phyloP scores from a whole-genome alignment of 1,284 basidiomycete species.

The Moesziomyces antarcticus region DNA sequence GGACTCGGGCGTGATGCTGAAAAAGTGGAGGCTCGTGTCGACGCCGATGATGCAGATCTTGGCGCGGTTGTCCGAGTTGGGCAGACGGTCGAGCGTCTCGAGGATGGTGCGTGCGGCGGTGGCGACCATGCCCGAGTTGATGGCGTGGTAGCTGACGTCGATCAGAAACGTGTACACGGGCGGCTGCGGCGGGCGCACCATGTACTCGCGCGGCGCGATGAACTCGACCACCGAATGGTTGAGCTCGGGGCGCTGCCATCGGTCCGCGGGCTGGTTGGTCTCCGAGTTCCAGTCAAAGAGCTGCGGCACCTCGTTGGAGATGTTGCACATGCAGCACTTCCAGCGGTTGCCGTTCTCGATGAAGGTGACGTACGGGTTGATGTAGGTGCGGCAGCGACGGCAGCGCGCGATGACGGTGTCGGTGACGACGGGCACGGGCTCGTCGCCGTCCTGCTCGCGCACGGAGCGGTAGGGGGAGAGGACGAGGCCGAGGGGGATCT shows the following conservation, averaged over 20 bases:
- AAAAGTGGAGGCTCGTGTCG: slow-evolving; percentile 94
- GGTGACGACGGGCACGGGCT: slow-evolving; percentile 84
- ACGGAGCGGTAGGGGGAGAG: slow-evolving; percentile 91
- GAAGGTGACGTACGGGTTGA: slow-evolving; percentile 98
- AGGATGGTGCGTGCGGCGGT: slow-evolving; percentile 95
- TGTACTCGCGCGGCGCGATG: slow-evolving; percentile 98
- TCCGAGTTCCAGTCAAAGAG: slow-evolving; percentile 98
- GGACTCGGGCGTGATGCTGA: slow-evolving; percentile 83
- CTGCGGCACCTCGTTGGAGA: slow-evolving; percentile 98
- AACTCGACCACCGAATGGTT: slow-evolving; percentile 95
- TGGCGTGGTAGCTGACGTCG: slow-evolving; percentile 91
- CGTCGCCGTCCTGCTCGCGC: slow-evolving; percentile 72
- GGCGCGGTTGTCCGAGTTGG: slow-evolving; percentile 91
- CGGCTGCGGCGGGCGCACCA: slow-evolving; percentile 96
- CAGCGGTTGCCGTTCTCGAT: slow-evolving; percentile 98
- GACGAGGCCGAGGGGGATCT: slow-evolving; percentile 89
- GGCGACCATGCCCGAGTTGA: slow-evolving; percentile 87
- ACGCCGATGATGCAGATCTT: slow-evolving; percentile 93
- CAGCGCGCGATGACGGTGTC: slow-evolving; percentile 98
- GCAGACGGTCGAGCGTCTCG: slow-evolving; percentile 92
- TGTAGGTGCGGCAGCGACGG: slow-evolving; percentile 95
- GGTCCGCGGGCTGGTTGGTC: slow-evolving; percentile 91
- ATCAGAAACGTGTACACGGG: slow-evolving; percentile 97
- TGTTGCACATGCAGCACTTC: slow-evolving; percentile 99
- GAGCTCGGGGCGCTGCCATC: slow-evolving; percentile 92